Conservation (phyloP, 768 basidiomycete species). For the Boletus eberwhitei region DNA sequence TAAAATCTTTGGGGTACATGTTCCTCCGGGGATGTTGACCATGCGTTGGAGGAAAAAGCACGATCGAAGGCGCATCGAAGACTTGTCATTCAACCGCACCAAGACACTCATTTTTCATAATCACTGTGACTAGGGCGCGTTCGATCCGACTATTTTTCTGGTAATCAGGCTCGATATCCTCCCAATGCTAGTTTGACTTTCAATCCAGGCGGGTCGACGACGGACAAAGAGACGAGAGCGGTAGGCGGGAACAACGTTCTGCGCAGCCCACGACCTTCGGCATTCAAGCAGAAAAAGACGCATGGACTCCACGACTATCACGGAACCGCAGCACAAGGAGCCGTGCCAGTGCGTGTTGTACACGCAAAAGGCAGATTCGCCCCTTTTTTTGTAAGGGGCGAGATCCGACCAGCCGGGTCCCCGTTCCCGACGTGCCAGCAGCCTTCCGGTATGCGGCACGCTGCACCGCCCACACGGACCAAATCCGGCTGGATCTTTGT, state of each 20-base stretch:
- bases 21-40: constrained; percentile 6
- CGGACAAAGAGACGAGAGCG: background rate
- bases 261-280: constrained; percentile 7
- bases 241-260: constrained; percentile 4
- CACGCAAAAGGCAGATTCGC: constrained; percentile 70
- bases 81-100: background rate
- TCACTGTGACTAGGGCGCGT: background rate
- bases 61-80: background rate
- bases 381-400: constrained; percentile 68
- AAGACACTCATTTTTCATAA: background rate
- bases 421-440: constrained; percentile 76
- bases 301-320: constrained; percentile 57
- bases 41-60: background rate
- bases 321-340: constrained; percentile 68
- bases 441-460: constrained; percentile 42
- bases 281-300: constrained; percentile 4
- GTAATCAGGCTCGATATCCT: background rate
- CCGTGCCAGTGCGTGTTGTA: constrained; percentile 64
- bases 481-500: constrained; percentile 22
- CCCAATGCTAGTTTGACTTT: background rate
- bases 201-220: background rate
- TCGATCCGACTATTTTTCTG: background rate
- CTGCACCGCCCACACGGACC: constrained; percentile 18
- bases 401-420: constrained; percentile 67
- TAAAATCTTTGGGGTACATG: background rate